These are phyloP conservation scores for Xylaria acuta DNA, from an alignment of 495 filamentous ascomycete genomes.

Conservation along the genomic window DNA sequence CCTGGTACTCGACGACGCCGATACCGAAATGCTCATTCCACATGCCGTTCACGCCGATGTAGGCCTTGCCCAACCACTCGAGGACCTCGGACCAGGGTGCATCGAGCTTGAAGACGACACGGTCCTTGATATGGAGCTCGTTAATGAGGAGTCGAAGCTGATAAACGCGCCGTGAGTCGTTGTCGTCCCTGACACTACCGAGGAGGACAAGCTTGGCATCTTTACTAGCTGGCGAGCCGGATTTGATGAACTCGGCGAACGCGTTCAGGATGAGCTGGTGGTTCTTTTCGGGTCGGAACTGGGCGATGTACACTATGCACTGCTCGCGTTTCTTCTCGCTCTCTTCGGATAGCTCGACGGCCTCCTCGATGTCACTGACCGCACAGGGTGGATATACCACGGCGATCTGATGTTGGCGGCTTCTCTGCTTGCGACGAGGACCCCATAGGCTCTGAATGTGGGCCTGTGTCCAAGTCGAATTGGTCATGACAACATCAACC, in stretches of 20 bases:
- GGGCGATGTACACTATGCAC: constrained; percentile 87
- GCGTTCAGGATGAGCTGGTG: constrained; percentile 83
- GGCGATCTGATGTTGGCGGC: constrained; percentile 54
- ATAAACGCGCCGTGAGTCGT: constrained; percentile 88
- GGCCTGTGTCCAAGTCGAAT: constrained; percentile 88
- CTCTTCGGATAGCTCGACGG: constrained; percentile 68
- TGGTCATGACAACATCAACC: constrained; percentile 94
- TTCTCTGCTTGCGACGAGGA: constrained; percentile 51
- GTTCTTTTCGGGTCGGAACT: constrained; percentile 97
- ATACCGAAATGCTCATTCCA: constrained; percentile 99
- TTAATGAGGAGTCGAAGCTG: constrained; percentile 86
- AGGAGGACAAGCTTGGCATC: constrained; percentile 78
- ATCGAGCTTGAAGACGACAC: constrained; percentile 86
- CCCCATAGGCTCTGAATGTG: constrained; percentile 88
- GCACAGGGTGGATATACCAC: constrained; percentile 93
- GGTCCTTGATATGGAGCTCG: constrained; percentile 82
- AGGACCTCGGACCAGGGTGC: constrained; percentile 87
- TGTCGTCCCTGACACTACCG: constrained; percentile 82
- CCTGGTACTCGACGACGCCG: constrained; percentile 97
- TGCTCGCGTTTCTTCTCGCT: constrained; percentile 72
- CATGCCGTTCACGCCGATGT: constrained; percentile 94
- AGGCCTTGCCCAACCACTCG: constrained; percentile 72
- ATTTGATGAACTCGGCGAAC: constrained; percentile 72
- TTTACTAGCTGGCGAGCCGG: constrained; percentile 48
- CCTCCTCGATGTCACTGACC: constrained; percentile 77